Evolutionary conservation across 306 rosid genomes (phyloP).

Genomic region (Macrotyloma uniflorum): DNA sequence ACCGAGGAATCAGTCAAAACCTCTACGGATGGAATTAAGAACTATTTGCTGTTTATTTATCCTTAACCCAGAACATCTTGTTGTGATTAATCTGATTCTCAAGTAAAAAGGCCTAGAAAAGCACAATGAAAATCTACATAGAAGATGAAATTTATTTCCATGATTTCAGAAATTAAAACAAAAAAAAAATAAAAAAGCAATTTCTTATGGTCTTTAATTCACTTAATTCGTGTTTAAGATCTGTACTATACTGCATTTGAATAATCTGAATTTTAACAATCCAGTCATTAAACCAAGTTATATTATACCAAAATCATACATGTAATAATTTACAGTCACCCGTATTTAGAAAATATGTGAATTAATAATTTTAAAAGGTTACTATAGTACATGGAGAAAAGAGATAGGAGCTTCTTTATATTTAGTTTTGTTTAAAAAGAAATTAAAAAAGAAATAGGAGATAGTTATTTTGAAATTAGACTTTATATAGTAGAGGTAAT

Average conservation of each 20-base stretch:
- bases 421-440: too few relatives aligned
- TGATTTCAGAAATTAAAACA: background rate
- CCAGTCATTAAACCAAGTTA: background rate
- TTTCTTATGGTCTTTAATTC: background rate
- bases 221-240: background rate
- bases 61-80: background rate
- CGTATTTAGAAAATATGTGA: too few relatives aligned
- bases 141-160: background rate
- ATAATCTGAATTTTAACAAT: background rate
- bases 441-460: too few relatives aligned
- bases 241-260: background rate
- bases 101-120: background rate
- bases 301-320: too few relatives aligned
- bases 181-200: background rate
- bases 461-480: too few relatives aligned
- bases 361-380: too few relatives aligned
- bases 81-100: background rate
- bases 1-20: background rate
- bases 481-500: too few relatives aligned
- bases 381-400: too few relatives aligned
- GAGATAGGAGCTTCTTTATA: too few relatives aligned
- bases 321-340: too few relatives aligned
- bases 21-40: background rate
- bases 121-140: background rate
- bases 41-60: background rate